Evolutionary conservation across 1,284 basidiomycete genomes (phyloP), one percentile per base, ranked within the genome.

Genomic region (Malassezia equina): DNA sequence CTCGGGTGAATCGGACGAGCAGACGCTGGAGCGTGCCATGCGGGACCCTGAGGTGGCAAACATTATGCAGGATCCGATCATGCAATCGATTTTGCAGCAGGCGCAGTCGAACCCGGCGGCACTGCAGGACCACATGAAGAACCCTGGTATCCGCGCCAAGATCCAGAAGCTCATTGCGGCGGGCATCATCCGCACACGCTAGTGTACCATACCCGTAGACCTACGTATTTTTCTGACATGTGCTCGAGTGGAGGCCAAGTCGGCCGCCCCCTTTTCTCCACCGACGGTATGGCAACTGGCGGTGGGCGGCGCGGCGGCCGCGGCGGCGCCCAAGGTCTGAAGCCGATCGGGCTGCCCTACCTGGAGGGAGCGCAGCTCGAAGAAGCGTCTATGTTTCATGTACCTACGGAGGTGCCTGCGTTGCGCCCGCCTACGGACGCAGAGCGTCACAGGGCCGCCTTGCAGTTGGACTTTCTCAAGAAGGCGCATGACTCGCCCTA

Each of bases 71-170:
- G 79, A 75, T 46, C 70, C 71, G 0, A 60, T 69, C 5, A 73
- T 73, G 71, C 69, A 71, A 59, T 84, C 85, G 36, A 96, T 99
- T 65, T 77, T 98, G 66, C 85, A 91, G 74, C 91, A 98, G 78
- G 90, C 90, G 4, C 94, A 99, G 77, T 75, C 78, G 45, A 85
- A 95, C 77, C 93, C 94, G 2, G 79, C 82, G 28, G 89, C 90
- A 15, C 78, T 99, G 58, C 86, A 90, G 77, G 89, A 95, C 64
- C 93, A 98, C 78, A 88, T 98, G 86, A 90, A 91, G 82, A 95
- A 93, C 39, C 59, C 67, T 9, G 79, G 81, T 53, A 84, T 94
- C 42, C 80, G 83, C 49, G 77, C 81, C 59, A 94, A 94, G 79
- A 87, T 94, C 62, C 82, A 86, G 78, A 95, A 95, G 78, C 81